Base-by-base conservation (phyloP, 192 early-diverging fungal species). In the Pilaira anomala region DNA sequence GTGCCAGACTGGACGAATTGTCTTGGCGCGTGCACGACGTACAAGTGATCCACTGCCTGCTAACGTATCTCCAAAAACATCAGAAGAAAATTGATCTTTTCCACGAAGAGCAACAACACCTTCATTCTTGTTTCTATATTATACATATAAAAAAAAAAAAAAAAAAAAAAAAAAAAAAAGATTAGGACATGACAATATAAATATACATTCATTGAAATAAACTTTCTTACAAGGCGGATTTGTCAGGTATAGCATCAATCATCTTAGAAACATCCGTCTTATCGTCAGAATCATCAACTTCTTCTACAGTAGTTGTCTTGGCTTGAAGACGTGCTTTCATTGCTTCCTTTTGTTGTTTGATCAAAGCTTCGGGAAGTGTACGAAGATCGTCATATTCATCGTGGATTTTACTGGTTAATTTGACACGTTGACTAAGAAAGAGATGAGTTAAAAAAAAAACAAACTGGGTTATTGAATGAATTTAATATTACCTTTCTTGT, bases 1-100 rank as follows among this genome's bases (percentile, higher is more conserved):
- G 76, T 99, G 97, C 97, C 97, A 99, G 40, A 86, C 79, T 3
- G 97, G 97, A 51, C 87, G 71, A 26, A 77, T 67, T 0, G 71
- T 63, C 66, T 76, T 80, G 24, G 83, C 77, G 5, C 66, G 64
- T 48, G 81, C 72, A 53, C 83, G 75, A 39, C 83, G 77, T 29
- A 85, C 76, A 24, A 85, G 65, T 3, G 83, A 85, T 0, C 72
- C 76, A 22, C 54, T 48, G n/a, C 73, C 67, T 3, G 42, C 52
- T 44, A 65, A 65, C n/a, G 33, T 77, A 12, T 60, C 66, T 33
- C 79, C 77, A 24, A 76, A 72, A 41, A 73, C 58, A 60, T 79
- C 77, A 24, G 73, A 74, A 36, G 55, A 18, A 65, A 82, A 77
- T 13, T 42, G 67, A 66, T 72, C 73, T 60, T 58, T 74, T 30